Evolutionary conservation across 306 rosid genomes (phyloP), one percentile per base, ranked within the genome.

Genomic region (Echinosophora koreensis): DNA sequence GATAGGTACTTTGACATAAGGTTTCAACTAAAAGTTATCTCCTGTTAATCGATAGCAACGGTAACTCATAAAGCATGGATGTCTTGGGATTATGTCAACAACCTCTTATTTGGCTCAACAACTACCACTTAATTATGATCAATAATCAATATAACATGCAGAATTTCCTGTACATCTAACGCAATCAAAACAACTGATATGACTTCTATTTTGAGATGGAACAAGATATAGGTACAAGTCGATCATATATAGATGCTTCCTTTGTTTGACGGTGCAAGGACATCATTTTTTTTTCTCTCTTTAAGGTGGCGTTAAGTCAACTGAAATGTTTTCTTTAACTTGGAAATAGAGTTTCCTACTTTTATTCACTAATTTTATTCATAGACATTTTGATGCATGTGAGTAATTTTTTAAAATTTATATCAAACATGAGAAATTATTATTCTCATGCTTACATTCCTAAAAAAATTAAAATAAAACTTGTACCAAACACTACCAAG

Each of bases 1-100:
- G 80, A 78, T 35, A 15, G 63, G 34, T 52, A 66, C 69, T 60
- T 78, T 83, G 86, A 80, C 75, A 80, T 0, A 44, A 73, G 76
- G 76, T 80, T 73, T 47, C 76, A 80, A 73, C 84, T 44, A 73
- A 56, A 74, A 38, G 38, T 54, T 54, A 56, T 54, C 30, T 56
- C 56, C 18, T 34, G 51, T 64, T 14, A 22, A 73, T 46, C 16
- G 66, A 27, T 5, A 10, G 11, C 46, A 7, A 39, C 63, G 63
- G 39, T 65, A 47, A 34, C 55, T 66, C 58, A 13, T 44, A 63
- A 61, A 39, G 65, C 46, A 52, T 56, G 22, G 71, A 35, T 70
- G 17, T 14, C 38, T 35, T 18, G 52, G 51, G 56, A 71, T 34
- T 27, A 8, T 46, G 69, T 57, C 64, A 14, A 34, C 59, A 62